Evolutionary conservation across 441 rosid genomes (phyloP), one percentile per base, ranked within the genome.

Genomic region (Biscutella laevigata): DNA sequence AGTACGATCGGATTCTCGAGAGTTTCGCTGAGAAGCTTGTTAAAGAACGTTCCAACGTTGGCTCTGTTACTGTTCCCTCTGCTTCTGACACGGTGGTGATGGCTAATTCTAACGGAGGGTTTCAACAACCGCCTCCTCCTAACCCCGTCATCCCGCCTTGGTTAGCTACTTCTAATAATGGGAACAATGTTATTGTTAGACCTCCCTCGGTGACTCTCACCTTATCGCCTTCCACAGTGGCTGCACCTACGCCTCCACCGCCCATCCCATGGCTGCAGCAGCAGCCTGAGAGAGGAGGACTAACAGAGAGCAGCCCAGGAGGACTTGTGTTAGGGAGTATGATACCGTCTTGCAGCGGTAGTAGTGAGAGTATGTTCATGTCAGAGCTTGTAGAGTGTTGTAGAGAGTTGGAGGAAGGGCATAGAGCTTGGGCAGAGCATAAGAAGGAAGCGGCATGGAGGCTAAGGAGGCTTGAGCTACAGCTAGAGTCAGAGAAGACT

Each of bases 391-490:
- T 78, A 25, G 98, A 88, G 21, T 88, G 88, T 75, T 85, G 96
- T 79, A 77, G 84, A 70, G 94, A 92, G 44, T 48, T 88, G 66
- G 98, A 88, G 33, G 98, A 92, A 66, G 96, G 95, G 55, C 95
- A 82, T 7, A 74, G 79, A 2, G 86, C 82, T n/a, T 84, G 77
- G 87, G 76, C 80, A 2, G 86, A 85, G 11, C 94, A 86, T 64
- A 88, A 82, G 82, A 92, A 92, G 59, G 96, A 92, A 55, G 91
- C 98, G 5, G 75, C 89, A 7, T 92, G 96, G 98, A 84, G 96
- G 71, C 72, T 92, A 64, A 77, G 84, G 57, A 79, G 98, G 48
- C 79, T 92, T n/a, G 98, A 88, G 73, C 60, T 92, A 62, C 98
- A 92, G 72, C 70, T 92, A 56, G 98, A 88, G 60, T 86, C 98